Evolutionary conservation across 345 rosid genomes (phyloP), one percentile per base, ranked within the genome.

Genomic region (Aquilaria malaccensis): DNA sequence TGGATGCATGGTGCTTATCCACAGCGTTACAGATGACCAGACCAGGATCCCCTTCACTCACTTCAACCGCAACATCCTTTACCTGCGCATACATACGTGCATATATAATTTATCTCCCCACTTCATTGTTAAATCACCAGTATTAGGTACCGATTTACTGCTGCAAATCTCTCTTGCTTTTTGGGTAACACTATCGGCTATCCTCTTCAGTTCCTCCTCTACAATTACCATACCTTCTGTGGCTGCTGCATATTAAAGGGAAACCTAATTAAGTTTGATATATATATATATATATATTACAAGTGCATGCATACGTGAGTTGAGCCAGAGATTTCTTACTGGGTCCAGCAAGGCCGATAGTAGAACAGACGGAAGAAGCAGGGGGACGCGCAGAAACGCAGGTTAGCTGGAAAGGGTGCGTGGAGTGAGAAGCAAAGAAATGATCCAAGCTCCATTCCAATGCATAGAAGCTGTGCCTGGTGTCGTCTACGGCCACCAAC

Each of bases 381-480:
- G 69, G 13, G 56, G 79, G 79, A 29, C 75, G 67, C 47, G 87
- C 91, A 48, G 80, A 84, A 48, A 88, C 14, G 37, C 77, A 14
- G 22, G 79, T 45, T 73, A 88, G 86, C 65, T 74, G 74, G 76
- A 80, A 83, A 1, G 73, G 82, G 13, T 49, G 57, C 31, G 58
- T 30, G 11, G 78, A 50, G 33, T 68, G 67, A 12, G 85, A 72
- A 11, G 69, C 7, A 33, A 82, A 79, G 79, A 86, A 82, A 58
- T 73, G 76, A 61, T 80, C 85, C 9, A 85, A 68, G 7, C 82
- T 70, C 75, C 86, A 82, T 62, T 76, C 77, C 62, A 80, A 68
- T 14, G 90, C 90, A 56, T 76, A 70, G 65, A 67, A 55, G 75
- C 90, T 82, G 50, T 71, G 81, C 10, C 58, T 64, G 59, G 82